Percentiles rank a stretch among this genome's conserved stretches.
Conservation (phyloP, 2,329 filamentous ascomycete species). For the Pyricularia pennisetigena region DNA sequence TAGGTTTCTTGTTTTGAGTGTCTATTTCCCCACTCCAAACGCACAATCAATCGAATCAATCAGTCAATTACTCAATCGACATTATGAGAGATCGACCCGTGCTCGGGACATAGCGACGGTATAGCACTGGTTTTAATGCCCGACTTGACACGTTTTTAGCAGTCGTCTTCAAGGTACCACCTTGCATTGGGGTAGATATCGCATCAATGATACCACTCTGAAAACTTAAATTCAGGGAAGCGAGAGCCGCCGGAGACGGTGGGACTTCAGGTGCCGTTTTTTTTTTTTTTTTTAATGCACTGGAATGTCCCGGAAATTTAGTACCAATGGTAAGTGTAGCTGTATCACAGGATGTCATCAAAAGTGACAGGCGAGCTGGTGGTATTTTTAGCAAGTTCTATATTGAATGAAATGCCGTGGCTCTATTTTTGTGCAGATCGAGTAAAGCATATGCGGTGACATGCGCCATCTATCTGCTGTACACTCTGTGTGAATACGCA, state of each 20-base stretch:
- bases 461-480: background rate
- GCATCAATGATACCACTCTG: background rate
- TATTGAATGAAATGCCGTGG: background rate
- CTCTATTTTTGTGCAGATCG: background rate
- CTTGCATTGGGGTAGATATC: background rate
- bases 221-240: background rate
- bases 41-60: too few species aligned
- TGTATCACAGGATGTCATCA: background rate
- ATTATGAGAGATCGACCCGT: background rate
- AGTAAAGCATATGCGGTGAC: background rate
- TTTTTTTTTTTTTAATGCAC: background rate
- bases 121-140: background rate
- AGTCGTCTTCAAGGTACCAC: background rate
- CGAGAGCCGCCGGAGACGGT: background rate
- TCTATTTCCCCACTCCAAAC: background rate
- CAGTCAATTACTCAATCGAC: background rate
- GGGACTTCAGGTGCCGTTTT: background rate
- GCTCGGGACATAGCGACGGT: background rate
- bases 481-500: background rate
- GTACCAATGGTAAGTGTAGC: background rate
- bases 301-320: background rate
- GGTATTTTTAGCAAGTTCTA: background rate
- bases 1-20: background rate
- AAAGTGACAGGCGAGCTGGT: background rate
- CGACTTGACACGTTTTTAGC: background rate